Evolutionary conservation across 2,329 filamentous ascomycete genomes (phyloP), one percentile per base, ranked within the genome.

Genomic region (Hymenoscyphus salicellus): DNA sequence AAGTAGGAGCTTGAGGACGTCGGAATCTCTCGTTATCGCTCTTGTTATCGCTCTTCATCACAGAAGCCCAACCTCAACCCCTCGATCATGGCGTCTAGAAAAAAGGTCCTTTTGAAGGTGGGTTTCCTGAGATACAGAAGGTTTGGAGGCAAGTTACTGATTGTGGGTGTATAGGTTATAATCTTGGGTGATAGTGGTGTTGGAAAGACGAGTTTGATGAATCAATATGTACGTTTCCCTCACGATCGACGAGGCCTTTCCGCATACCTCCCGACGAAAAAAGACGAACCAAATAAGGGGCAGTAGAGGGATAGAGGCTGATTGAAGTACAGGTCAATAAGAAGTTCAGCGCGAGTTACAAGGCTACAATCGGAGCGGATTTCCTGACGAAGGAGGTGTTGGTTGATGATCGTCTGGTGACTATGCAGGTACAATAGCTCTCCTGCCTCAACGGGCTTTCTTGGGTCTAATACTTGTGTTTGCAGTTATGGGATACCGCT

Each of bases 141-240:
- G 6, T 4, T 16, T 10, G n/a, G 28, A 46, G 32, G 6, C 52
- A 28, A 20, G 5, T 7, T 62, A 55, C 61, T 68, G 32, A 65
- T 23, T 23, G 26, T 52, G 32, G 28, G 20, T 43, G 58, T 38
- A 56, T 74, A 98, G 94, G 93, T 99, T 76, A 99, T 99, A 76
- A 98, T 99, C 81, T 89, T 99, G 73, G 95, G 95, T 74, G 95
- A 99, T 80, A 98, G 94, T 80, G 95, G 95, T 81, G 95, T 99
- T 68, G 95, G 95, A 78, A 99, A 99, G 86, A 99, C 95, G 67
- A 97, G 93, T 80, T 88, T 99, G 86, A 99, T 99, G 95, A 99
- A 99, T 83, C 95, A 99, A 98, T 99, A 98, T 91, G 95, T 98
- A 88, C 79, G 91, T 74, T 64, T 58, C 64, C 68, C 20, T 3